Evolutionary conservation across 805 yeast species (phyloP).

Genomic region (Kurtzmaniella fragi): DNA sequence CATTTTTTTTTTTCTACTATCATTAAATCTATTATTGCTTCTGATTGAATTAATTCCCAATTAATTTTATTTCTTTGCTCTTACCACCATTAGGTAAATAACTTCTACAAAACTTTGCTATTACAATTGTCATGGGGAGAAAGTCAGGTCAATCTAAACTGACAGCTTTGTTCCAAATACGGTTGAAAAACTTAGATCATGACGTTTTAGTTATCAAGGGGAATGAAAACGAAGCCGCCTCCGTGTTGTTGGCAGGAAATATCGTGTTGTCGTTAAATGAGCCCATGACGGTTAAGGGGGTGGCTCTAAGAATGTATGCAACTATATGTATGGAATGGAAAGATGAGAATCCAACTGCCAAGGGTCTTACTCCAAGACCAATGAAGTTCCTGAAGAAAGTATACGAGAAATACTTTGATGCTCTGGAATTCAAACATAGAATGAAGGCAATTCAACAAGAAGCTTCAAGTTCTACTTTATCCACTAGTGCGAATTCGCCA

Average conservation of each 20-base stretch:
- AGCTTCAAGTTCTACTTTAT: constrained; percentile 19
- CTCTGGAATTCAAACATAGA: constrained; percentile 45
- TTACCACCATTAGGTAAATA: too few relatives aligned
- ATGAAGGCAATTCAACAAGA: constrained; percentile 19
- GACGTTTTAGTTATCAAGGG: constrained; percentile 84
- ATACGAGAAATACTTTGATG: constrained; percentile 78
- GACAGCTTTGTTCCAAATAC: constrained; percentile 39
- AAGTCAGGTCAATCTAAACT: constrained; percentile 15
- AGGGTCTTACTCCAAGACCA: constrained; percentile 44
- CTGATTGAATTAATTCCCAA: too few relatives aligned
- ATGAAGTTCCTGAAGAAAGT: constrained; percentile 54
- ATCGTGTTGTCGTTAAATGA: constrained; percentile 74
- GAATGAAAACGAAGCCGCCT: constrained; percentile 66
- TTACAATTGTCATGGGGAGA: constrained; percentile 7
- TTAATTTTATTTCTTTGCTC: too few relatives aligned
- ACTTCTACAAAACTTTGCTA: too few relatives aligned
- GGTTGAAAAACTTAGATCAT: constrained; percentile 63
- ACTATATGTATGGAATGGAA: constrained; percentile 63
- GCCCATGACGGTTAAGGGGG: constrained; percentile 61
- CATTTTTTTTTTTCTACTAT: too few relatives aligned
- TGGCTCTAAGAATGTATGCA: constrained; percentile 62
- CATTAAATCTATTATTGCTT: too few relatives aligned
- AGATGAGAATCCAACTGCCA: constrained; percentile 45
- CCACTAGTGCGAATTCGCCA: constrained; percentile 4
- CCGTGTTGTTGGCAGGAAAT: constrained; percentile 70